phyloP scores from a whole-genome alignment of 2,329 filamentous ascomycete genomes.

The Cercospora sp. region DNA sequence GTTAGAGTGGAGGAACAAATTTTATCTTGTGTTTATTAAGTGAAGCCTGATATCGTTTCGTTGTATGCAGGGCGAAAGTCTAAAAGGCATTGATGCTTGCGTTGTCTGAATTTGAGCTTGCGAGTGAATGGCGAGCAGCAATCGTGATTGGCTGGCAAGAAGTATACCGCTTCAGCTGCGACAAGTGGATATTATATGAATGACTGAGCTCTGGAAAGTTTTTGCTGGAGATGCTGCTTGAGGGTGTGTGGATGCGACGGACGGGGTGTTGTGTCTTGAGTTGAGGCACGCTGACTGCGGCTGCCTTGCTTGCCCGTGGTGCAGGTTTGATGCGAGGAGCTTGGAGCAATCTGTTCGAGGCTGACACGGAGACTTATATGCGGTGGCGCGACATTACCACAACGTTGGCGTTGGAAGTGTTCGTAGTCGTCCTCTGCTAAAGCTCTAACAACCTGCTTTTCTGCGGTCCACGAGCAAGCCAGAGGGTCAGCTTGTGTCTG shows the following conservation, averaged over 20 bases:
- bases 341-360: constrained; percentile 4
- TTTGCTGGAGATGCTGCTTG: background rate
- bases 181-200: constrained; percentile 1
- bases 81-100: constrained; percentile 16
- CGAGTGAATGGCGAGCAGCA: constrained; percentile 10
- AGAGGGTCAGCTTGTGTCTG: constrained; percentile 8
- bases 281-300: constrained; percentile 1
- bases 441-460: constrained; percentile 7
- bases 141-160: constrained; percentile 10
- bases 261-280: background rate
- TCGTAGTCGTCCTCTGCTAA: background rate
- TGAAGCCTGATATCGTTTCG: constrained; percentile 16
- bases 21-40: constrained; percentile 10
- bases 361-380: constrained; percentile 7
- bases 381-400: background rate
- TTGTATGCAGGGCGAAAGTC: constrained; percentile 13
- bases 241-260: background rate
- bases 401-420: background rate
- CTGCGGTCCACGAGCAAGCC: constrained; percentile 7
- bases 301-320: constrained; percentile 12
- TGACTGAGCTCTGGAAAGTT: background rate
- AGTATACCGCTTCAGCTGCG: constrained; percentile 5
- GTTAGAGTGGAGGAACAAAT: background rate
- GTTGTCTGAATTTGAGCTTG: constrained; percentile 5
- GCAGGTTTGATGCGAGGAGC: constrained; percentile 13